Evolutionary conservation across 495 filamentous ascomycete species (phyloP).

Genomic region (Aspergillus panamensis): DNA sequence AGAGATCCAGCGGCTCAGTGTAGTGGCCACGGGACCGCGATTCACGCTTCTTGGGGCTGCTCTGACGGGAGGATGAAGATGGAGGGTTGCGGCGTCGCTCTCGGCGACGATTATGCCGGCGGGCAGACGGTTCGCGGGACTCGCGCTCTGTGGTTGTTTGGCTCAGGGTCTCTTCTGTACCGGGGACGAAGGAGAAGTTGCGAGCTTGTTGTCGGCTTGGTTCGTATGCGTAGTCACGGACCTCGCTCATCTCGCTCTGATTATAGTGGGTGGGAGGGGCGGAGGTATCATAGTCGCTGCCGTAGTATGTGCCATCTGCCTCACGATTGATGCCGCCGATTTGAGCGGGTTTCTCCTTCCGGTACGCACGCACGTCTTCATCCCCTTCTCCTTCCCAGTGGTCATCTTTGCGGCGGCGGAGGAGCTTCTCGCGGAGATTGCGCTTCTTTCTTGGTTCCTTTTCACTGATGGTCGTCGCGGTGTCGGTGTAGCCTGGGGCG

Average conservation of each 20-base stretch:
- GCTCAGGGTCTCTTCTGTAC: slow-evolving; percentile 46
- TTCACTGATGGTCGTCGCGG: slow-evolving; percentile 39
- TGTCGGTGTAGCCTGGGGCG: slow-evolving; percentile 33
- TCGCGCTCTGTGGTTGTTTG: slow-evolving; percentile 43
- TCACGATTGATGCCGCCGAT: slow-evolving; percentile 83
- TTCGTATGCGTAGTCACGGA: slow-evolving; percentile 46
- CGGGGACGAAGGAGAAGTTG: slow-evolving; percentile 49
- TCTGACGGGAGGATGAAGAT: slow-evolving; percentile 32
- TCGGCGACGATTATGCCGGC: slow-evolving; percentile 37
- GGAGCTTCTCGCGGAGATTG: slow-evolving; percentile 39
- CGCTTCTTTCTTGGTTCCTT: slow-evolving; percentile 40
- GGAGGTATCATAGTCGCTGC: slow-evolving; percentile 54
- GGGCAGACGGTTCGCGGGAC: slow-evolving; percentile 36
- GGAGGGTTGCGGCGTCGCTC: slow-evolving; percentile 29
- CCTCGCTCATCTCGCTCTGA: slow-evolving; percentile 51
- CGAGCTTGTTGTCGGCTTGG: slow-evolving; percentile 30
- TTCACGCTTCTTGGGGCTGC: slow-evolving; percentile 39
- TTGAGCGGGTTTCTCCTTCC: slow-evolving; percentile 75
- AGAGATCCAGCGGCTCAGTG: slow-evolving; percentile 54
- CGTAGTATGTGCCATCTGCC: slow-evolving; percentile 69
- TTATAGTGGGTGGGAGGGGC: slow-evolving; percentile 47
- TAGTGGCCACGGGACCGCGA: slow-evolving; percentile 49
- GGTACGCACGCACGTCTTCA: slow-evolving; percentile 73
- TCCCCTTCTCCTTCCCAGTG: slow-evolving; percentile 59
- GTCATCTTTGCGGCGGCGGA: slow-evolving; percentile 40